Percentiles rank a stretch among this genome's conserved stretches.
Conservation (phyloP, 306 rosid species). For the Glycyrrhiza uralensis region DNA sequence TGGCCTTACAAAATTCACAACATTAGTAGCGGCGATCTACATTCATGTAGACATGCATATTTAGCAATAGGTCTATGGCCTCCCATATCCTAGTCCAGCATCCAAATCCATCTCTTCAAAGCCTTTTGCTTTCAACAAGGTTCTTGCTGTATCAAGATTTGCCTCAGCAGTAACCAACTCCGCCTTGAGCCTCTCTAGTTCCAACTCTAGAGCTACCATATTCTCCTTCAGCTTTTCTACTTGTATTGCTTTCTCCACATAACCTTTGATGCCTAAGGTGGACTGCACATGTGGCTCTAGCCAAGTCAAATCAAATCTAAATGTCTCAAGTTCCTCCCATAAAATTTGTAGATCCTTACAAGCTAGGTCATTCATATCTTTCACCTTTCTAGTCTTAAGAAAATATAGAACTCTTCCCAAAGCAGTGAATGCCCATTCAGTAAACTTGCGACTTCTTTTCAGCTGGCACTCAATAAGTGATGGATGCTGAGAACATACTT, state of each 20-base stretch:
- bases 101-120: constrained; percentile 13
- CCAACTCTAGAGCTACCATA: not conserved
- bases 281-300: constrained; percentile 26
- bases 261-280: constrained; percentile 5
- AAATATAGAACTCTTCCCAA: constrained; percentile 27
- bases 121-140: not conserved
- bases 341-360: not conserved
- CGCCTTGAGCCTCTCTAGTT: not conserved
- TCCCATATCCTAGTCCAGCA: constrained; percentile 21
- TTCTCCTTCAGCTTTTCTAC: not conserved
- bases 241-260: constrained; percentile 10
- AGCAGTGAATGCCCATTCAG: constrained; percentile 25
- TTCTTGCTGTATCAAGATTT: not conserved
- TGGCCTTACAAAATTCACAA: too few species aligned
- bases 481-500: constrained; percentile 17
- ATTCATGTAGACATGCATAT: too few species aligned
- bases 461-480: not conserved
- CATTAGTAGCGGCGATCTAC: not conserved
- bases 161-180: not conserved
- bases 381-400: constrained; percentile 3
- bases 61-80: not conserved
- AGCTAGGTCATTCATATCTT: not conserved
- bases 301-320: constrained; percentile 30
- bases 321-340: constrained; percentile 26
- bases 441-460: constrained; percentile 9